Percentiles rank a stretch among this genome's conserved stretches.
Evolutionary conservation across 2,329 filamentous ascomycete genomes (phyloP).

Genomic region (Colletotrichum camelliae): DNA sequence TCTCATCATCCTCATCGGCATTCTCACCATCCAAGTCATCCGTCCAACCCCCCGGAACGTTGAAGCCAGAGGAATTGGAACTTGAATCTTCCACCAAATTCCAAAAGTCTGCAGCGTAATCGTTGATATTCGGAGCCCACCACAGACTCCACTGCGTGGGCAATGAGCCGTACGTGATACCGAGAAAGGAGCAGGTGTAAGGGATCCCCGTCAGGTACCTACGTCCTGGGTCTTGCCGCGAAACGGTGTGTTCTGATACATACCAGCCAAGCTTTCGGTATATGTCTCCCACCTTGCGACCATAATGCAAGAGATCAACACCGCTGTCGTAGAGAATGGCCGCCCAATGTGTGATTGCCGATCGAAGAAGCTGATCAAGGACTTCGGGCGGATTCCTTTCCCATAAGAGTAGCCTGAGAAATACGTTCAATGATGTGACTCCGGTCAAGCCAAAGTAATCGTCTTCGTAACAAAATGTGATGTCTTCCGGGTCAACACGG

Average conservation of each 20-base stretch:
- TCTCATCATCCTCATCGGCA: accelerated
- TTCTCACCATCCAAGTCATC: not conserved
- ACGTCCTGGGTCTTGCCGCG: accelerated
- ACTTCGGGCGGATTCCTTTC: not conserved
- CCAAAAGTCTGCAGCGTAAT: not conserved
- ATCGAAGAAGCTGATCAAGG: not conserved
- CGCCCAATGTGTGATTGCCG: not conserved
- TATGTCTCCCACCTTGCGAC: accelerated
- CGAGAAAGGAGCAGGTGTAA: not conserved
- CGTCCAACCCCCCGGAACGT: not conserved
- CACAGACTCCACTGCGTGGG: not conserved
- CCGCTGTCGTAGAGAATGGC: not conserved
- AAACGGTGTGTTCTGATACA: accelerated
- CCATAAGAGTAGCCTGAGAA: accelerated
- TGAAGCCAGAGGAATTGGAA: not conserved
- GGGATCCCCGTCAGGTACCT: not conserved
- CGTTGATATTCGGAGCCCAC: not conserved
- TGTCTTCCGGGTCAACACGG: accelerated
- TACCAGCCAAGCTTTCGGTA: not conserved
- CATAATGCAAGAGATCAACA: not conserved
- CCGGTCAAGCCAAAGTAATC: accelerated
- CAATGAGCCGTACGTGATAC: not conserved
- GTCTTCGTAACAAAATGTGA: accelerated
- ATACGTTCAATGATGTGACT: accelerated
- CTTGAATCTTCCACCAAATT: not conserved